Evolutionary conservation across 306 rosid species (phyloP).

Genomic region (Inga oerstediana): DNA sequence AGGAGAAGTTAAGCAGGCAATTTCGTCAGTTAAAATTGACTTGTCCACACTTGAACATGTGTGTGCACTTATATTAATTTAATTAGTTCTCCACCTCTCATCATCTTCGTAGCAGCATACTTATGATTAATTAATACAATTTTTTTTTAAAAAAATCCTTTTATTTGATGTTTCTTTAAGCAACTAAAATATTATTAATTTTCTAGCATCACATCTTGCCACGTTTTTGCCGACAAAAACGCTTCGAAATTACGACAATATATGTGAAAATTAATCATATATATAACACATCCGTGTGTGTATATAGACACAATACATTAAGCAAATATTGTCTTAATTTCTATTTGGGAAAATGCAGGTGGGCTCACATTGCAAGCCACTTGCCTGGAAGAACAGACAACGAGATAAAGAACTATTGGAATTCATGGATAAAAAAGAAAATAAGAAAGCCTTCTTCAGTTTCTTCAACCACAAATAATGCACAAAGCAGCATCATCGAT

Average conservation of each 20-base stretch:
- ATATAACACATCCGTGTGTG: background rate
- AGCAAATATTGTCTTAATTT: background rate
- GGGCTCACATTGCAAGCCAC: slow-evolving; percentile 99
- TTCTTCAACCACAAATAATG: slow-evolving; percentile 29
- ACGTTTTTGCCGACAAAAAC: slow-evolving; percentile 32
- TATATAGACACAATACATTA: too few species aligned
- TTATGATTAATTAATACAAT: background rate
- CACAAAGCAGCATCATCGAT: slow-evolving; percentile 16
- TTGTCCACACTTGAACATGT: slow-evolving; percentile 27
- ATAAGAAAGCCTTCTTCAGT: slow-evolving; percentile 67
- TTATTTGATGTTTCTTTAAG: slow-evolving; percentile 26
- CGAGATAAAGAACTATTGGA: slow-evolving; percentile 97
- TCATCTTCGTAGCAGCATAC: background rate
- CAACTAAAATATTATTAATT: slow-evolving; percentile 37
- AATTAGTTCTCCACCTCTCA: background rate
- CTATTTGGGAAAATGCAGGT: slow-evolving; percentile 51
- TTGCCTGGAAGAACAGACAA: slow-evolving; percentile 97
- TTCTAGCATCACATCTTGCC: slow-evolving; percentile 22
- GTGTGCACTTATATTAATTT: background rate
- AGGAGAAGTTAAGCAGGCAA: slow-evolving; percentile 48
- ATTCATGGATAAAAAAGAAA: slow-evolving; percentile 97
- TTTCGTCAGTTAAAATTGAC: slow-evolving; percentile 45
- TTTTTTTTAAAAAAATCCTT: background rate
- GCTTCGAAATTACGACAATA: slow-evolving; percentile 38
- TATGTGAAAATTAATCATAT: background rate